Evolutionary conservation across 441 rosid genomes (phyloP).

Genomic region (Populus hybrid): DNA sequence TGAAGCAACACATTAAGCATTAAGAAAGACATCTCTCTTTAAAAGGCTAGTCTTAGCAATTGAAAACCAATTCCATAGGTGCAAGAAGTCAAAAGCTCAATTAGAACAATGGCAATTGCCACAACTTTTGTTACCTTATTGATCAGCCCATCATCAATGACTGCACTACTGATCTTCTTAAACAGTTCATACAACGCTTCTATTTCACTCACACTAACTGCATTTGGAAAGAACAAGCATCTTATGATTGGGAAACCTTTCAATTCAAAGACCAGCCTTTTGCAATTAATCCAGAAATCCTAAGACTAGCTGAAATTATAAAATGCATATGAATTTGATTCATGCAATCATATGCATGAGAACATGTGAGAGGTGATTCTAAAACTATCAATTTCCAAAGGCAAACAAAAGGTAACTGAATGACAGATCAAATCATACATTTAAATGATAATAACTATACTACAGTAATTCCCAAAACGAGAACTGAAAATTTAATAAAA

Average conservation of each 20-base stretch:
- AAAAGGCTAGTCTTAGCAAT: neutral
- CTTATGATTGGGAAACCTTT: neutral
- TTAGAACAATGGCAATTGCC: neutral
- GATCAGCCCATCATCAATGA: conserved; percentile 82
- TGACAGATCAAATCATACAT: neutral
- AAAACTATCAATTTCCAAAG: neutral
- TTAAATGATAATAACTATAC: neutral
- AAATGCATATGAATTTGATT: neutral
- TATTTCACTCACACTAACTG: conserved; percentile 87
- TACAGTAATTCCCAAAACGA: neutral
- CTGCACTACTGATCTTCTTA: conserved; percentile 89
- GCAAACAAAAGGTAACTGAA: neutral
- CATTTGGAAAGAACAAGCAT: conserved; percentile 26
- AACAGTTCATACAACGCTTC: conserved; percentile 87
- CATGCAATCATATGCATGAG: neutral
- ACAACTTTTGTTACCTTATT: conserved; percentile 54
- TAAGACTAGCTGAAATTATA: neutral
- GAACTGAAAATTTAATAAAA: conserved; percentile 2
- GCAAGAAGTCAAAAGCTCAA: neutral
- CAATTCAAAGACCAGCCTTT: neutral
- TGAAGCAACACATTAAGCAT: neutral
- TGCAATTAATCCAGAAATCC: neutral
- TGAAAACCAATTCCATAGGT: neutral
- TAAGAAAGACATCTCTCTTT: neutral
- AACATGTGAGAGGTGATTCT: neutral